Evolutionary conservation across 345 rosid genomes (phyloP).

Genomic region (Aegle marmelos): DNA sequence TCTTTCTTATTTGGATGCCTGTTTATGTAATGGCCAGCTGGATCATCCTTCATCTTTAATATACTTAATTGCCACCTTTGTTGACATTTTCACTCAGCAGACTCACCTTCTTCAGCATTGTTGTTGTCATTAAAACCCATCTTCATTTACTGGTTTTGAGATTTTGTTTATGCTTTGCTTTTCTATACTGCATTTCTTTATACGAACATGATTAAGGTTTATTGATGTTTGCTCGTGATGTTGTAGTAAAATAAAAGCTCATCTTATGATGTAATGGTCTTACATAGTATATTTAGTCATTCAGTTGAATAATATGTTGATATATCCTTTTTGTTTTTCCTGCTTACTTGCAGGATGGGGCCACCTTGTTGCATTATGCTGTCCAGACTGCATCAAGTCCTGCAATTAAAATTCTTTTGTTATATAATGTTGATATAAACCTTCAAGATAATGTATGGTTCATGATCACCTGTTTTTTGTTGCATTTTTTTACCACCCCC

Average conservation of each 20-base stretch:
- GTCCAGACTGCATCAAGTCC: conserved; percentile 77
- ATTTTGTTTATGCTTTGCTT: background rate
- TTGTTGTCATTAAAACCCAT: background rate
- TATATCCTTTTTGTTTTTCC: conserved; percentile 14
- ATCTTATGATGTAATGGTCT: background rate
- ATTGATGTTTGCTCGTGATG: background rate
- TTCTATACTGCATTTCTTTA: background rate
- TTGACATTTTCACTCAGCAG: background rate
- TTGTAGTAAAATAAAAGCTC: background rate
- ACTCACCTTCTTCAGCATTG: background rate
- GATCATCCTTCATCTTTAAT: background rate
- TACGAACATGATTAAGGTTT: background rate
- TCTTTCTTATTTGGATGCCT: background rate
- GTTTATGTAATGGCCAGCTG: background rate
- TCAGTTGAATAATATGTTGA: background rate
- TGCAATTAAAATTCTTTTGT: conserved; percentile 68
- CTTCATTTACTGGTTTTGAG: background rate
- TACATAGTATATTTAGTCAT: background rate
- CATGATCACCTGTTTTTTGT: background rate
- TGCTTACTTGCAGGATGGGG: conserved; percentile 64
- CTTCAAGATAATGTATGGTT: conserved; percentile 74
- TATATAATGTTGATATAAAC: conserved; percentile 79
- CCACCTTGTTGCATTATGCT: conserved; percentile 89
- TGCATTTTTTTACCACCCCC: background rate
- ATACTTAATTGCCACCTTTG: background rate